Evolutionary conservation across 2,329 filamentous ascomycete species (phyloP).

Genomic region (Diaporthe destruens): DNA sequence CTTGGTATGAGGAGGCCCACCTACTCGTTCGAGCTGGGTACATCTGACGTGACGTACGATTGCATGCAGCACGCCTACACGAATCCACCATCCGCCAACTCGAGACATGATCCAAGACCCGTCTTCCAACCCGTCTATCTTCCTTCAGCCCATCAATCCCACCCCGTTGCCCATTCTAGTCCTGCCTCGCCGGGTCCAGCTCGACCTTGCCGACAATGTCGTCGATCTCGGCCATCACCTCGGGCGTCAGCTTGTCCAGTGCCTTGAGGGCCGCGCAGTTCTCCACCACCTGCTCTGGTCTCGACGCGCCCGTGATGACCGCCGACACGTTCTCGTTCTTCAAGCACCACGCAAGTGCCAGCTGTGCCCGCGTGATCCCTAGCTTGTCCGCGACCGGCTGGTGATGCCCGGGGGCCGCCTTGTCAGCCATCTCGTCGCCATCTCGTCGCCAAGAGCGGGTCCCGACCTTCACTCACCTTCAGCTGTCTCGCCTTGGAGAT

Average conservation of each 20-base stretch:
- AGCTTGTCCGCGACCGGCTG: constrained; percentile 74
- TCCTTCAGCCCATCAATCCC: background rate
- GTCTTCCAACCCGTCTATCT: no score
- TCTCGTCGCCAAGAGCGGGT: background rate
- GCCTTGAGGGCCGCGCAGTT: constrained; percentile 66
- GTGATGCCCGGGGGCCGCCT: constrained; percentile 53
- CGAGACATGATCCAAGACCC: background rate
- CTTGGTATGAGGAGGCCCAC: background rate
- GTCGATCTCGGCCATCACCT: constrained; percentile 72
- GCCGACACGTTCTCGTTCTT: constrained; percentile 72
- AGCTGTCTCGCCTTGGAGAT: constrained; percentile 70
- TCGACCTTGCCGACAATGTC: constrained; percentile 48
- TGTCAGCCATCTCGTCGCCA: constrained; percentile 43
- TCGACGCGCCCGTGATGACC: constrained; percentile 73
- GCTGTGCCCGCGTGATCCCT: constrained; percentile 67
- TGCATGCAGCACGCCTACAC: background rate
- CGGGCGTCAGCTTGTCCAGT: constrained; percentile 68
- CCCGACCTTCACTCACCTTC: constrained; percentile 44
- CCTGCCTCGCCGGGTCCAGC: constrained; percentile 47
- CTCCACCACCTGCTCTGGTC: constrained; percentile 70
- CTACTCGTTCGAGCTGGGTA: background rate
- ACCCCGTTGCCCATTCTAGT: constrained; percentile 16
- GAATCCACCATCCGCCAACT: no score
- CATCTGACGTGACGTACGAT: background rate
- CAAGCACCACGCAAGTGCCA: constrained; percentile 74